Percentiles rank a stretch among this genome's conserved stretches.
These are phyloP conservation scores for Coemansia sp. DNA, from an alignment of 192 early-diverging fungal species.

Conservation along the genomic window DNA sequence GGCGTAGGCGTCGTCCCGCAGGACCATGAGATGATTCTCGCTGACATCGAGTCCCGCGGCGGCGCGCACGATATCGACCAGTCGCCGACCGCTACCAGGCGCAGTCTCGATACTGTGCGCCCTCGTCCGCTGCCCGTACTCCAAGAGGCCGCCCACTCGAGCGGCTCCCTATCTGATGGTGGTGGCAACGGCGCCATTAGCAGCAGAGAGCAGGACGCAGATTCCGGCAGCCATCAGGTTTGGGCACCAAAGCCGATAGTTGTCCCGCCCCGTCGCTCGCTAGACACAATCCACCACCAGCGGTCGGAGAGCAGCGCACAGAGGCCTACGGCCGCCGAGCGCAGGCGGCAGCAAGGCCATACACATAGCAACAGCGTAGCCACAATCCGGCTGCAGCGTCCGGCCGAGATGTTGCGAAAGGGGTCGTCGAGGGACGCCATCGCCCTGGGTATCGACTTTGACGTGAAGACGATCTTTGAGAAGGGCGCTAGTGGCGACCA, in stretches of 20 bases:
- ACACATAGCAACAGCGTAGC: conserved; percentile 43
- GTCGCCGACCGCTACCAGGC: conserved; percentile 8
- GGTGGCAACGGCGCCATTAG: background rate
- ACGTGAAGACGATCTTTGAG: conserved; percentile 43
- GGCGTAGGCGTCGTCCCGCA: conserved; percentile 47
- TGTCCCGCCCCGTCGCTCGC: conserved; percentile 39
- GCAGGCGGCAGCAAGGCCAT: conserved; percentile 27
- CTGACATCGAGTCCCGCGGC: background rate
- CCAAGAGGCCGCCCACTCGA: conserved; percentile 24
- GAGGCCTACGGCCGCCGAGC: conserved; percentile 11
- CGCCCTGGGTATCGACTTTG: conserved; percentile 53
- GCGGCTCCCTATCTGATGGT: conserved; percentile 44
- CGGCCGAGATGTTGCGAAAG: conserved; percentile 49
- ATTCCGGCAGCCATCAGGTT: background rate
- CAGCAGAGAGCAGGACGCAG: background rate
- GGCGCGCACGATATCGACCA: background rate
- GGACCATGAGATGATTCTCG: conserved; percentile 36
- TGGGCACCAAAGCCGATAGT: conserved; percentile 24
- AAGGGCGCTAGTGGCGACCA: background rate
- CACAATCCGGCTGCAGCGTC: conserved; percentile 58
- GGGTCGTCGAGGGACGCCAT: conserved; percentile 50
- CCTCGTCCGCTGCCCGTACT: conserved; percentile 25
- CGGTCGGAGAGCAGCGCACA: conserved; percentile 1
- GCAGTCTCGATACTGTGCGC: conserved; percentile 23
- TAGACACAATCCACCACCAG: conserved; percentile 28